A percentile compares a stretch with the other conserved stretches of the same genome.
Conservation (phyloP, 352 stramenopile genomes). For the Globisporangium orthogonon region DNA sequence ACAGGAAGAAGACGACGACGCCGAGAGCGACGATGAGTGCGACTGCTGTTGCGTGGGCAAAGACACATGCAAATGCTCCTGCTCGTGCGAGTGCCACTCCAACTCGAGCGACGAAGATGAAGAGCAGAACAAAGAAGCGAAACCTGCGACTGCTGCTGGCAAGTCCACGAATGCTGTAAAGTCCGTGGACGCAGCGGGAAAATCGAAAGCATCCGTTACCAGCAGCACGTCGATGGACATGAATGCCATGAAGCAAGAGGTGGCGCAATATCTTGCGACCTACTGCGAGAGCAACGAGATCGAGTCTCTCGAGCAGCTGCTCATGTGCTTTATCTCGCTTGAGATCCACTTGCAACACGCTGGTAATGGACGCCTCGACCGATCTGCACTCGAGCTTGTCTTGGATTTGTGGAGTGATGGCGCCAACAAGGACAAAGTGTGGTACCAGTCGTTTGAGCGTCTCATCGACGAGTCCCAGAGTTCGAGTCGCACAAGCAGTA, state of each 20-base stretch:
- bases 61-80: constrained; percentile 45
- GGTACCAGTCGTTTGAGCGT: constrained; percentile 6
- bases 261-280: constrained; percentile 20
- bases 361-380: background rate
- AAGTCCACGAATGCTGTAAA: constrained; percentile 1
- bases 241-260: constrained; percentile 23
- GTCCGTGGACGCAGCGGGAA: background rate
- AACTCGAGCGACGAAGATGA: constrained; percentile 49
- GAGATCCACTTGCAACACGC: constrained; percentile 18
- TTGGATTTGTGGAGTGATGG: constrained; percentile 11
- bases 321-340: constrained; percentile 31
- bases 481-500: background rate
- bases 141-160: background rate
- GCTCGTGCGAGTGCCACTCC: constrained; percentile 61
- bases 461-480: background rate
- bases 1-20: constrained; percentile 14
- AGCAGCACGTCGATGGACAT: constrained; percentile 6
- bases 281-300: constrained; percentile 15
- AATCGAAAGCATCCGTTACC: no score
- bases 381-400: constrained; percentile 10
- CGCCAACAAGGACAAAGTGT: constrained; percentile 1
- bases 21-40: constrained; percentile 70
- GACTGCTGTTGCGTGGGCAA: constrained; percentile 68
- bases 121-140: background rate
- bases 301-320: constrained; percentile 22